Percentiles rank a stretch among this genome's conserved stretches.
These are phyloP conservation scores for Osmozyma mogii DNA, from an alignment of 805 yeast genomes.

Conservation along the genomic window DNA sequence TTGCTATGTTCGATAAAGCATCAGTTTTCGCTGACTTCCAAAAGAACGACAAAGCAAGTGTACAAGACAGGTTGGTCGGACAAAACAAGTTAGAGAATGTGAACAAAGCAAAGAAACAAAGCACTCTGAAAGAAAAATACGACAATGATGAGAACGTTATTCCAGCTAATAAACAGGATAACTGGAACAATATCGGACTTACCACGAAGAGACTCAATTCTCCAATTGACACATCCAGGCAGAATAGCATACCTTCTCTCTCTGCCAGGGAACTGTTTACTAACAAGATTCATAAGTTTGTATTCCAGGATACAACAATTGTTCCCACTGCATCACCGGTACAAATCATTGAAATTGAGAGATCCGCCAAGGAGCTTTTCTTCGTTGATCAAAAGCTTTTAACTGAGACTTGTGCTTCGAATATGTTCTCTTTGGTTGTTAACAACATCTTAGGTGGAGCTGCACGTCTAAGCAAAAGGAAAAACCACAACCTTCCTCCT, in stretches of 20 bases:
- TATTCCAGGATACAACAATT: slow-evolving; percentile 10
- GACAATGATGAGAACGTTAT: slow-evolving; percentile 72
- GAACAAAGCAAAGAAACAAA: slow-evolving; percentile 10
- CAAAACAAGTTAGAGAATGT: slow-evolving; percentile 48
- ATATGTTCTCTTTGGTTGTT: slow-evolving; percentile 52
- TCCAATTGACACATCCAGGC: slow-evolving; percentile 4
- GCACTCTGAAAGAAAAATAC: slow-evolving; percentile 46
- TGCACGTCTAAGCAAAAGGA: slow-evolving; percentile 47
- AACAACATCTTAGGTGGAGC: slow-evolving; percentile 59
- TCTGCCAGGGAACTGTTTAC: slow-evolving; percentile 5
- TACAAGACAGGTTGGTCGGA: slow-evolving; percentile 61
- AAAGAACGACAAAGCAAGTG: slow-evolving; percentile 51
- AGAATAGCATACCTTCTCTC: not conserved
- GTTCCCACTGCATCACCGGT: slow-evolving; percentile 67
- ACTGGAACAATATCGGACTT: slow-evolving; percentile 44
- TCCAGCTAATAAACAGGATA: slow-evolving; percentile 32
- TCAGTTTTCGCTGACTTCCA: slow-evolving; percentile 73
- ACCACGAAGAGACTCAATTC: slow-evolving; percentile 9
- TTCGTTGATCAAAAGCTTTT: slow-evolving; percentile 42
- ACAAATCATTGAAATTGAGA: slow-evolving; percentile 71
- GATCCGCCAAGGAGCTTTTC: slow-evolving; percentile 41
- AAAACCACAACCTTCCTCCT: slow-evolving; percentile 74
- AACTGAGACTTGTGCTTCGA: slow-evolving; percentile 63
- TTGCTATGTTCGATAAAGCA: slow-evolving; percentile 74
- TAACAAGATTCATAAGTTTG: slow-evolving; percentile 3